Evolutionary conservation across 2,329 filamentous ascomycete genomes (phyloP), one percentile per base, ranked within the genome.

Genomic region (Sarocladiaceae sp.): DNA sequence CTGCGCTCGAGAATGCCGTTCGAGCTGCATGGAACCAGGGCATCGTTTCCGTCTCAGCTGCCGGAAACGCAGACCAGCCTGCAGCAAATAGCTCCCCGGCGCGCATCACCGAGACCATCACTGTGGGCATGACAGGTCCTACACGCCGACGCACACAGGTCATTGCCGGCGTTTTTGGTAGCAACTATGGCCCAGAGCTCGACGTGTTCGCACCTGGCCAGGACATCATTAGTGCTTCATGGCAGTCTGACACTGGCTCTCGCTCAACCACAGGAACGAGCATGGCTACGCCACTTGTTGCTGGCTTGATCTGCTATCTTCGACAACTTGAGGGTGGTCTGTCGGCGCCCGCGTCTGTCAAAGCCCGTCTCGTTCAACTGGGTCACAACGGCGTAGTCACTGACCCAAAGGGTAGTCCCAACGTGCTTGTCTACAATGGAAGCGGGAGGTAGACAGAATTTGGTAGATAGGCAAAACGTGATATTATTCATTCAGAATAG

Each of bases 221-320:
- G 37, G 58, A 56, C 54, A 65, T 48, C 28, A n/a, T 31, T 7
- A 48, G 44, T 26, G 44, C 44, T 20, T 29, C 26, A 4, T 31
- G 17, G 26, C n/a, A 18, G 13, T 48, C 44, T 29, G 44, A 48
- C 28, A 31, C 44, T 31, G 44, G 25, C 4, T 18, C 44, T n/a
- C 11, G 26, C 13, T 5, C 10, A 10, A 48, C 26, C 7, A 48
- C 26, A 4, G 44, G 44, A 5, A 87, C 84, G 12, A 82, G 76
- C 18, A 86, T 86, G 82, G 80, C 83, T 3, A 69, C 74, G 3
- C 83, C 83, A 1, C 82, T 85, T 61, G 71, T 86, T 54, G 72
- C 77, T 28, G 84, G 83, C 26, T 68, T 87, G 22, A 79, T 58
- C 28, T 65, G 71, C 15, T 74, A 74, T 62, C 22, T 48, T 25